These are phyloP conservation scores for Phanerochaete sordida DNA, from an alignment of 768 basidiomycete species.

Conservation along the genomic window DNA sequence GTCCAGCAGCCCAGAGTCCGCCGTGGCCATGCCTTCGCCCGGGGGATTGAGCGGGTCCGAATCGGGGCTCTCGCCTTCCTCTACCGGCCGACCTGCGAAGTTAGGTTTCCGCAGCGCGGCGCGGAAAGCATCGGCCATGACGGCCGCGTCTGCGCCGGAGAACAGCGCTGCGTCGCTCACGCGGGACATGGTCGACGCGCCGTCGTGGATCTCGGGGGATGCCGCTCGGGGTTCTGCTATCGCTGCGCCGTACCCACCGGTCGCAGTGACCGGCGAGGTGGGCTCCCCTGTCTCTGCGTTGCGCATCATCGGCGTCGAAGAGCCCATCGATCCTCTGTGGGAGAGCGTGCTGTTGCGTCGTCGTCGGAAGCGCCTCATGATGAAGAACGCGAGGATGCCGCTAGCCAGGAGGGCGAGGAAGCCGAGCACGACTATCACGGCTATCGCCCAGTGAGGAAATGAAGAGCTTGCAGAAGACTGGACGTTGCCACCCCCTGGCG, in stretches of 20 bases:
- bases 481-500: slow-evolving; percentile 31
- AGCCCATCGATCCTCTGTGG: slow-evolving; percentile 74
- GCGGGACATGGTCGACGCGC: slow-evolving; percentile 68
- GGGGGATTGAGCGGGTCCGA: slow-evolving; percentile 19
- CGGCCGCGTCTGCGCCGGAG: slow-evolving; percentile 82
- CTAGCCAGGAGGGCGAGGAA: slow-evolving; percentile 76
- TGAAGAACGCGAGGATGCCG: slow-evolving; percentile 66
- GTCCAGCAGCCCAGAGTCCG: slow-evolving; percentile 41
- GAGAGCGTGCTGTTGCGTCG: slow-evolving; percentile 41
- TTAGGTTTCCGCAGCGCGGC: slow-evolving; percentile 87
- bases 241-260: slow-evolving; percentile 23
- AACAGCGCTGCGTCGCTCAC: slow-evolving; percentile 67
- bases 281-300: slow-evolving; percentile 44
- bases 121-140: slow-evolving; percentile 91
- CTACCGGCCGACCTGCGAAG: slow-evolving; percentile 65
- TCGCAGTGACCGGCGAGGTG: slow-evolving; percentile 40
- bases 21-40: slow-evolving; percentile 30
- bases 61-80: slow-evolving; percentile 69
- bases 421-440: slow-evolving; percentile 83
- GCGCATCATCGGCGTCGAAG: slow-evolving; percentile 80
- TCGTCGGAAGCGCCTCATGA: slow-evolving; percentile 64
- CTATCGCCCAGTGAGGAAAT: slow-evolving; percentile 91
- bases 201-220: slow-evolving; percentile 47
- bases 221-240: slow-evolving; percentile 28
- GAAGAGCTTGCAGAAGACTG: slow-evolving; percentile 38